Percentiles rank a stretch among this genome's conserved stretches.
Evolutionary conservation across 805 yeast species (phyloP).

Genomic region (Yarrowia keelungensis): DNA sequence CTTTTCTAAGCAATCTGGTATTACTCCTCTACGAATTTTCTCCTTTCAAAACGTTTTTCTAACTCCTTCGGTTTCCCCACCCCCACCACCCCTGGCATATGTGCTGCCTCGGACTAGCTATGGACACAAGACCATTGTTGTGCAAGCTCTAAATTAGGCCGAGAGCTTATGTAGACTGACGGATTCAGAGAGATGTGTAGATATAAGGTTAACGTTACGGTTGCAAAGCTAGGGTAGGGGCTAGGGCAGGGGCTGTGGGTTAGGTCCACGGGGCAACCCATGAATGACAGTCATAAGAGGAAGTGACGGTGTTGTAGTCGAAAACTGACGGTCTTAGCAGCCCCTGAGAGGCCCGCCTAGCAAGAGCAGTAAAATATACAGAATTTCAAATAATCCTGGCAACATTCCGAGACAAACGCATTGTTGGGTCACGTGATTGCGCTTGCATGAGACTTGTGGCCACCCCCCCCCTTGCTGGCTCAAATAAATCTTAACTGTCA

Average conservation of each 20-base stretch:
- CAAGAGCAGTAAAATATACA: too few relatives aligned
- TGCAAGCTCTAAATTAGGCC: constrained; percentile 29
- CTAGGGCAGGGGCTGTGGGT: not conserved
- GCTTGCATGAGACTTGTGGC: not conserved
- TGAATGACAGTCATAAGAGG: not conserved
- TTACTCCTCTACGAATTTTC: too few relatives aligned
- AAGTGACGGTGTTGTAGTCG: too few relatives aligned
- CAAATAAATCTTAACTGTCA: not conserved
- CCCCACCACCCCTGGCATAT: constrained; percentile 15
- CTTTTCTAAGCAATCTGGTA: too few relatives aligned
- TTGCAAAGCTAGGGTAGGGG: constrained; percentile 17
- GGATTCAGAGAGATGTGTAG: not conserved
- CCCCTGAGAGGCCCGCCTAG: too few relatives aligned
- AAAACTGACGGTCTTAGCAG: too few relatives aligned
- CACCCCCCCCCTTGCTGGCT: constrained; percentile 9
- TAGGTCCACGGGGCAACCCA: constrained; percentile 14
- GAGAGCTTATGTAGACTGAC: not conserved
- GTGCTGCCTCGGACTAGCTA: constrained; percentile 28
- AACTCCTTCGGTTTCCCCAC: not conserved
- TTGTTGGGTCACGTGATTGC: constrained; percentile 1
- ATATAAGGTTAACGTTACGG: not conserved
- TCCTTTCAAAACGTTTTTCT: too few relatives aligned
- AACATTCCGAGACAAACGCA: not conserved
- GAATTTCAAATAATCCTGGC: too few relatives aligned
- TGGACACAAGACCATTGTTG: constrained; percentile 22